Evolutionary conservation across 1,284 basidiomycete species (phyloP), one percentile per base, ranked within the genome.

Genomic region (Austroboletus sp.): DNA sequence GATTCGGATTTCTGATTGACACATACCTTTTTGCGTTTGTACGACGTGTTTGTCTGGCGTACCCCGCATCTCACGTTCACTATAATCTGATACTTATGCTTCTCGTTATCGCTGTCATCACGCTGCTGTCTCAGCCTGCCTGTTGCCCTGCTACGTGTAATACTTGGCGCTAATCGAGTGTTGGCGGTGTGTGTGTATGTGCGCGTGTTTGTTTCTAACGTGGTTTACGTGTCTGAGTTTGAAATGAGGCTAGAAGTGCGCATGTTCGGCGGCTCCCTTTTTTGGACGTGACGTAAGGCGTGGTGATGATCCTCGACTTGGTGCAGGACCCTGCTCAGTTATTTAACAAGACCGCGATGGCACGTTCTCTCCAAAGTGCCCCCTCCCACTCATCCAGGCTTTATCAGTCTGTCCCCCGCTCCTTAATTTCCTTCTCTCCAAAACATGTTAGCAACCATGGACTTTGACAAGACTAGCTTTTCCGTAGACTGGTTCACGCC

Each of bases 391-490:
- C 31, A 3, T 16, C 15, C 51, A 51, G 52, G 33, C 52, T 30
- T 43, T 45, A 42, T 30, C n/a, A 40, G 42, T 44, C 48, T 37
- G 25, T 27, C 21, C 25, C 37, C 36, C 44, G 27, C 35, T 52
- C 53, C n/a, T 57, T 38, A 41, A 44, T 40, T 26, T 21, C 23
- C 8, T 32, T 32, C 15, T 16, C n/a, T 31, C 15, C 13, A 36
- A 34, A 27, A 25, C 15, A 36, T 35, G 41, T 42, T 41, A 34
- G 48, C 42, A 35, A 36, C 37, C 33, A 62, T 62, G 64, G 63
- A 65, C 36, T 64, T 62, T 46, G 63, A 52, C 50, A 62, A 58
- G 48, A 59, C 64, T 3, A 64, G 52, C n/a, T 59, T 66, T 38
- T 61, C 55, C 9, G 60, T 63, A 9, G 61, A 63, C 38, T 65